Conservation (phyloP, 2,329 filamentous ascomycete species). For the Atkinsonella hypoxylon region DNA sequence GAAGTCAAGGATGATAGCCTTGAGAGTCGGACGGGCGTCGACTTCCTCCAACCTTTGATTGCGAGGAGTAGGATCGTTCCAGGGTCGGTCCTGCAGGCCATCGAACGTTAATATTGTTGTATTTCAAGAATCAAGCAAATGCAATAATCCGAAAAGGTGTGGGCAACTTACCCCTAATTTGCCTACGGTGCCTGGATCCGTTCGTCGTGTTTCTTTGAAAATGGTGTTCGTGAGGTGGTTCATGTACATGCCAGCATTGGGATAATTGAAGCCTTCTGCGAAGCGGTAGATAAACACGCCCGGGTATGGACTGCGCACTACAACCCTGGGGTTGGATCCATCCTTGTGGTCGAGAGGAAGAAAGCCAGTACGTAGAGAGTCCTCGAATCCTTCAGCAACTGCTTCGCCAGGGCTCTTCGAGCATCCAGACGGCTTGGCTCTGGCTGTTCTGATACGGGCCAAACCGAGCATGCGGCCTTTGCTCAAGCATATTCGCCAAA, state of each 20-base stretch:
- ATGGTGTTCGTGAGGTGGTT: constrained; percentile 35
- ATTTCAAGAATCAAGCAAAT: neutral
- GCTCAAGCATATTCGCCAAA: constrained; percentile 70
- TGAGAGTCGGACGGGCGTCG: constrained; percentile 35
- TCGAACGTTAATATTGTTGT: constrained; percentile 6
- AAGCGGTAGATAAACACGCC: constrained; percentile 45
- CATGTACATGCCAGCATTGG: constrained; percentile 38
- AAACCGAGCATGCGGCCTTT: constrained; percentile 67
- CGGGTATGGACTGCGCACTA: constrained; percentile 35
- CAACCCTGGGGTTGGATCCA: constrained; percentile 35
- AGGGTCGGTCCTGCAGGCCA: constrained; percentile 34
- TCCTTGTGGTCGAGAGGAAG: constrained; percentile 37
- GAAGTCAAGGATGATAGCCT: constrained; percentile 44
- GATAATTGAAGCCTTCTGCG: constrained; percentile 43
- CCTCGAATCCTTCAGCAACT: constrained; percentile 34
- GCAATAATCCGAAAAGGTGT: neutral
- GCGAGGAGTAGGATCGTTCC: constrained; percentile 40
- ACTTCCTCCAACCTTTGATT: constrained; percentile 18
- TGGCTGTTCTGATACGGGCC: constrained; percentile 73
- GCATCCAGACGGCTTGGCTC: constrained; percentile 34
- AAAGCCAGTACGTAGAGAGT: constrained; percentile 28
- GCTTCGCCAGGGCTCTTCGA: constrained; percentile 11
- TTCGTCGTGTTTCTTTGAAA: constrained; percentile 32
- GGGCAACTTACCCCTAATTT: constrained; percentile 30
- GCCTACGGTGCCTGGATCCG: constrained; percentile 29